Conservation (phyloP, 495 filamentous ascomycete species). For the Hypoxylon trugodes region DNA sequence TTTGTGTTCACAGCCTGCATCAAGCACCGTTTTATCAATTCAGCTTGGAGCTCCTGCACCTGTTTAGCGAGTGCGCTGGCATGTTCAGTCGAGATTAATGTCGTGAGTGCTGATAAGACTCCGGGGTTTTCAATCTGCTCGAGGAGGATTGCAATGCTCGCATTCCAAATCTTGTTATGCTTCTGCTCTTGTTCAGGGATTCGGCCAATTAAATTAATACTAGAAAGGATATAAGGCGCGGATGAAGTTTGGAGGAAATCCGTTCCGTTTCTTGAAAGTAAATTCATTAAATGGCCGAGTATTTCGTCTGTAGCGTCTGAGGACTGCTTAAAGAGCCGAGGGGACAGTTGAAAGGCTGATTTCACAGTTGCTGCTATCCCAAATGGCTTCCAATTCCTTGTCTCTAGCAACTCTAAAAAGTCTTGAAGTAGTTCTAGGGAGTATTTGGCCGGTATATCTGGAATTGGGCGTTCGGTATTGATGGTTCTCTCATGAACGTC, state of each 20-base stretch:
- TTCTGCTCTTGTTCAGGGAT: constrained; percentile 46
- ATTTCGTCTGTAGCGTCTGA: constrained; percentile 12
- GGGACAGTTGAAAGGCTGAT: constrained; percentile 49
- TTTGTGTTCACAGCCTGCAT: constrained; percentile 39
- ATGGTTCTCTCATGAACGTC: constrained; percentile 41
- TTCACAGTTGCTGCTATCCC: constrained; percentile 73
- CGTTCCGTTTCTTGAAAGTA: constrained; percentile 20
- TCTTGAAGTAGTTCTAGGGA: constrained; percentile 45
- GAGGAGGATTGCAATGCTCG: constrained; percentile 46
- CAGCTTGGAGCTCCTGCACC: constrained; percentile 49
- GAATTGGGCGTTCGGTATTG: constrained; percentile 36
- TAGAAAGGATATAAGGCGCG: constrained; percentile 52
- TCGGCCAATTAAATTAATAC: constrained; percentile 42
- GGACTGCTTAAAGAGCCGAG: constrained; percentile 36
- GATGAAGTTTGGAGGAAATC: constrained; percentile 41
- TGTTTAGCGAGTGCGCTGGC: constrained; percentile 41
- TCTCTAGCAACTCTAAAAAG: constrained; percentile 45
- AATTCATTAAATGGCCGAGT: constrained; percentile 19
- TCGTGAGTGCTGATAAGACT: constrained; percentile 42
- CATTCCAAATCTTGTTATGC: constrained; percentile 47
- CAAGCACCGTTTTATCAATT: constrained; percentile 47
- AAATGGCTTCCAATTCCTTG: constrained; percentile 82
- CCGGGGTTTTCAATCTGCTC: constrained; percentile 31
- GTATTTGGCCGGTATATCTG: constrained; percentile 37
- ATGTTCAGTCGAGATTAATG: constrained; percentile 49